Evolutionary conservation across 176 grass and related monocot genomes (phyloP), one percentile per base, ranked within the genome.

Genomic region (Elaeis guineensis): DNA sequence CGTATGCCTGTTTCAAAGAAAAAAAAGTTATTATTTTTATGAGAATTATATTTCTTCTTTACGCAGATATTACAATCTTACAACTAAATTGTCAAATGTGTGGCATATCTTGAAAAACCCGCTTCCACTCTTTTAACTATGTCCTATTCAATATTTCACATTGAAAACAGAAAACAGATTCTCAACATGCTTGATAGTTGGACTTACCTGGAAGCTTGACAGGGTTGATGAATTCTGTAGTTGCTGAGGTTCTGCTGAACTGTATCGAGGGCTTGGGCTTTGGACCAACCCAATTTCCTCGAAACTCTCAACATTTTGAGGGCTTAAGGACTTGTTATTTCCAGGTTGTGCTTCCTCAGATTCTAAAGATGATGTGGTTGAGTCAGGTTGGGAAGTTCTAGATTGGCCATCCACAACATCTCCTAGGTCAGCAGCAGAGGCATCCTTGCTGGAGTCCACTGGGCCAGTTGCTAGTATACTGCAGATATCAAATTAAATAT

Each of bases 251-350:
- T 72, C 78, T 5, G 49, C 63, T 26, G 61, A 70, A 64, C 23
- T 75, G 58, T 84, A 83, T 61, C 72, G 35, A 51, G 78, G 81
- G 66, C 82, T 82, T 54, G 82, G 52, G 2, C 72, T 80, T 71
- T 80, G 79, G 30, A 90, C 79, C 62, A 90, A 74, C 48, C 87
- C 87, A 56, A 90, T 63, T 8, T 83, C 87, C 55, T 80, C 79
- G 71, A 82, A 83, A 61, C 75, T 78, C 24, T 76, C 87, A 51
- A 86, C 58, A 62, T 75, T 63, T 63, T 86, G 76, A 12, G 65
- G 63, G 65, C 65, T 86, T 69, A 77, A 52, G 16, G 51, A 52
- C 14, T 68, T 72, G 21, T 69, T 75, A 66, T 64, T 70, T 66
- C 78, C 82, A 32, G 68, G 69, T 65, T 72, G 52, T 67, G 72